These are phyloP conservation scores for Moricandia moricandioides DNA, from an alignment of 345 rosid genomes.

Conservation along the genomic window DNA sequence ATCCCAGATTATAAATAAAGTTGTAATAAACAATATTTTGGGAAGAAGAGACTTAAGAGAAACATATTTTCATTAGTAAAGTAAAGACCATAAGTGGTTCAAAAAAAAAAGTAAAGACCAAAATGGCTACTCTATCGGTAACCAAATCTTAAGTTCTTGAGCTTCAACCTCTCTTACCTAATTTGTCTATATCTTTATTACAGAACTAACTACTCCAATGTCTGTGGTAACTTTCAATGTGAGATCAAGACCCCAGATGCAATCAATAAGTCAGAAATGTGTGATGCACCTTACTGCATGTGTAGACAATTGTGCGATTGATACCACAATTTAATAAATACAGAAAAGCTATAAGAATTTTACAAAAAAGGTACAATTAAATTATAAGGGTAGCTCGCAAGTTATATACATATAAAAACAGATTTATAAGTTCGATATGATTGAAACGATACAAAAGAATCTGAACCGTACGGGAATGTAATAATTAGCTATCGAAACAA, in stretches of 20 bases:
- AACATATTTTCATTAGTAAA: no score
- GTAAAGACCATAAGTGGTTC: no score
- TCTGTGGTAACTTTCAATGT: background rate
- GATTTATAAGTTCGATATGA: slow-evolving; percentile 8
- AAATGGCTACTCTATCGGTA: background rate
- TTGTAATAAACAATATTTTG: background rate
- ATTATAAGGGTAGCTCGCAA: slow-evolving; percentile 13
- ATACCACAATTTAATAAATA: background rate
- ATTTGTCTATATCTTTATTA: background rate
- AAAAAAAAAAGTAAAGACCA: no score
- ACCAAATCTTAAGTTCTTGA: background rate
- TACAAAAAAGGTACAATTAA: background rate
- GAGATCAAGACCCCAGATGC: slow-evolving; percentile 12
- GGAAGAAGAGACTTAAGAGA: background rate
- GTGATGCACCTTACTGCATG: slow-evolving; percentile 15
- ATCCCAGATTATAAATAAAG: background rate
- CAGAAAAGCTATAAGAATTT: background rate
- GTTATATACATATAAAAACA: background rate
- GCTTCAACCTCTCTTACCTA: background rate
- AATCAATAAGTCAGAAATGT: background rate
- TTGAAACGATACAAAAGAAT: slow-evolving; percentile 17
- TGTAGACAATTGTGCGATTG: background rate
- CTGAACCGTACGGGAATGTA: slow-evolving; percentile 30
- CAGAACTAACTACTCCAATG: background rate
- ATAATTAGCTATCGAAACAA: slow-evolving; percentile 26